Evolutionary conservation across 805 yeast genomes (phyloP).

Genomic region (Metschnikowia drakensbergensis): DNA sequence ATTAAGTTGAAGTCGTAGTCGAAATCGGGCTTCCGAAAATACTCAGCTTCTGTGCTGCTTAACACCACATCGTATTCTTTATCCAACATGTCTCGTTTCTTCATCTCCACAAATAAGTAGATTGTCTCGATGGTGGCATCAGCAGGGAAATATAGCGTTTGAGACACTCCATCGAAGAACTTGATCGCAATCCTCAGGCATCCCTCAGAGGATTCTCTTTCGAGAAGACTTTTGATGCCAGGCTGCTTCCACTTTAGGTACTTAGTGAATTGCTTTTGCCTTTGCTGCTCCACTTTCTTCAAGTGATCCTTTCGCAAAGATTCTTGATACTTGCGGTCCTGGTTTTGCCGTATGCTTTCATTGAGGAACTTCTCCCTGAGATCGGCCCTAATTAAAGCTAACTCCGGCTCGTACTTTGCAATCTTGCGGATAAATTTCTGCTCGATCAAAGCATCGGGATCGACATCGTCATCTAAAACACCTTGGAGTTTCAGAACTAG

Average conservation of each 20-base stretch:
- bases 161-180: constrained; percentile 58
- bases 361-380: constrained; percentile 57
- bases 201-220: constrained; percentile 14
- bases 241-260: constrained; percentile 30
- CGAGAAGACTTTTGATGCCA: constrained; percentile 25
- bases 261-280: constrained; percentile 35
- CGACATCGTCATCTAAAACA: constrained; percentile 40
- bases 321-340: constrained; percentile 71
- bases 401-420: constrained; percentile 56
- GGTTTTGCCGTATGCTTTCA: constrained; percentile 60
- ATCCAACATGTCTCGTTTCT: constrained; percentile 39
- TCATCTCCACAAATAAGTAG: constrained; percentile 33
- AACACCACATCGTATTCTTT: constrained; percentile 16
- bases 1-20: constrained; percentile 29
- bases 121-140: constrained; percentile 28
- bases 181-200: constrained; percentile 68
- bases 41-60: constrained; percentile 22
- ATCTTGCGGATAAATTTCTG: constrained; percentile 43
- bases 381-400: constrained; percentile 59
- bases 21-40: constrained; percentile 24
- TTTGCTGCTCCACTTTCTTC: constrained; percentile 32
- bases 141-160: constrained; percentile 34
- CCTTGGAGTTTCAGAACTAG: constrained; percentile 66
- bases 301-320: constrained; percentile 66
- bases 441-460: constrained; percentile 29